Percentiles rank a stretch among this genome's conserved stretches.
Conservation (phyloP, 1,139 yeast genomes). For the Geotrichum cucujoidarum region DNA sequence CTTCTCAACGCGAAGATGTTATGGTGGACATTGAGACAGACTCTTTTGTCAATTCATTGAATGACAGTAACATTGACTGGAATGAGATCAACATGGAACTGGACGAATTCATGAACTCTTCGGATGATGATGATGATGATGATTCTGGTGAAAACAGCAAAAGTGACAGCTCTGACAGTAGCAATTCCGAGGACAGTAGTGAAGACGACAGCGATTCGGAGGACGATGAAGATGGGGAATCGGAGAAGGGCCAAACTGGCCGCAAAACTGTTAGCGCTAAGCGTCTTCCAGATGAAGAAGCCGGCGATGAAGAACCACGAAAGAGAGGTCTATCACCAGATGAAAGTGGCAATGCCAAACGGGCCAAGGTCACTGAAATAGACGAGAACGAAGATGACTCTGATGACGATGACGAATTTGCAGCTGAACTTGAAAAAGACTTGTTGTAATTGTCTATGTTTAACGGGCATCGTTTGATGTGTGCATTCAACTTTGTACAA, state of each 20-base stretch:
- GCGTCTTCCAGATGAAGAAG: slow-evolving; percentile 23
- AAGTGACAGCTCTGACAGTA: neutral
- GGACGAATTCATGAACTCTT: slow-evolving; percentile 36
- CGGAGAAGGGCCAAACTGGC: slow-evolving; percentile 8
- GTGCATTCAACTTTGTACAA: too few species aligned
- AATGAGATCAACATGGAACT: slow-evolving; percentile 38
- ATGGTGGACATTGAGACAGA: slow-evolving; percentile 31
- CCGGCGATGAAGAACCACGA: slow-evolving; percentile 26
- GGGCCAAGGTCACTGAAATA: slow-evolving; percentile 16
- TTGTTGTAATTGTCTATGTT: slow-evolving; percentile 28
- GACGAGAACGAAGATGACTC: slow-evolving; percentile 28
- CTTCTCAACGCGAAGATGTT: slow-evolving; percentile 29
- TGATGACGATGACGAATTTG: slow-evolving; percentile 39
- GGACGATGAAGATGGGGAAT: slow-evolving; percentile 2
- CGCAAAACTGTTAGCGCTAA: slow-evolving; percentile 20
- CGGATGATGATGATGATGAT: slow-evolving; percentile 28
- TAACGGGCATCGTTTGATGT: too few species aligned
- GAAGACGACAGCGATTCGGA: slow-evolving; percentile 9
- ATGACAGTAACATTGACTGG: slow-evolving; percentile 38
- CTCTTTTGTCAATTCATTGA: slow-evolving; percentile 33
- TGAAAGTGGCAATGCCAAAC: slow-evolving; percentile 17
- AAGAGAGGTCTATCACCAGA: slow-evolving; percentile 23
- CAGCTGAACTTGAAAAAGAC: slow-evolving; percentile 38
- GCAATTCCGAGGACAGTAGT: slow-evolving; percentile 7
- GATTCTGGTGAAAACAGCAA: slow-evolving; percentile 4